Evolutionary conservation across 192 early-diverging fungal genomes (phyloP), one percentile per base, ranked within the genome.

Genomic region (Backusella westeae): DNA sequence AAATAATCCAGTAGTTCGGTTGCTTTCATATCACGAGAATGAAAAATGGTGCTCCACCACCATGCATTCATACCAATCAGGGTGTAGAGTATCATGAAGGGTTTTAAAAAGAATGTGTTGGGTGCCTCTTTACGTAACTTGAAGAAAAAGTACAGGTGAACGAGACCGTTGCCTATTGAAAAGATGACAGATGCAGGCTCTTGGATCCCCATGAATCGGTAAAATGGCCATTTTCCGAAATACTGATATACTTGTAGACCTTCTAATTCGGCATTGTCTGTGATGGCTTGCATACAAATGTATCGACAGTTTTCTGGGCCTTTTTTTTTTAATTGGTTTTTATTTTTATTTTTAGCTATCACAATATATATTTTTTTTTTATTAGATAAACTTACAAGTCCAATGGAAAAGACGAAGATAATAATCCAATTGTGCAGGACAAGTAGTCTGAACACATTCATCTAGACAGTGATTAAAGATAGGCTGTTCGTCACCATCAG

Each of bases 161-260:
- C 88, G 9, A 78, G 87, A 4, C 93, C 93, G 77, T 99, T 99
- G 6, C 94, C 80, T 4, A 98, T 63, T 46, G 94, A 96, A 77
- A 99, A 98, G 6, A 96, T 26, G 15, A 98, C 95, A 44, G 93
- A 93, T 1, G 96, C 96, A 0, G 97, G 97, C 81, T 99, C 98
- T 78, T 99, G 98, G 41, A 98, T 87, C 6, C 98, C 98, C 49
- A 83, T 71, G 0, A 97, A 26, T 1, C 98, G 89, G 41, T 88
- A 78, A 83, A 99, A 99, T 6, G 98, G 96, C 98, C 98, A 98
- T 82, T 99, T 99, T 66, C 97, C 97, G 77, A 95, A 91, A 81
- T 94, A 99, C 81, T 99, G 97, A 67, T 93, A 87, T 7, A 97
- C 83, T 1, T n/a, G 73, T 1, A 80, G 65, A 32, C 82, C 82